Percentiles rank a stretch among this genome's conserved stretches.
phyloP scores from a whole-genome alignment of 768 basidiomycete species.

The Hydnum rufescens region DNA sequence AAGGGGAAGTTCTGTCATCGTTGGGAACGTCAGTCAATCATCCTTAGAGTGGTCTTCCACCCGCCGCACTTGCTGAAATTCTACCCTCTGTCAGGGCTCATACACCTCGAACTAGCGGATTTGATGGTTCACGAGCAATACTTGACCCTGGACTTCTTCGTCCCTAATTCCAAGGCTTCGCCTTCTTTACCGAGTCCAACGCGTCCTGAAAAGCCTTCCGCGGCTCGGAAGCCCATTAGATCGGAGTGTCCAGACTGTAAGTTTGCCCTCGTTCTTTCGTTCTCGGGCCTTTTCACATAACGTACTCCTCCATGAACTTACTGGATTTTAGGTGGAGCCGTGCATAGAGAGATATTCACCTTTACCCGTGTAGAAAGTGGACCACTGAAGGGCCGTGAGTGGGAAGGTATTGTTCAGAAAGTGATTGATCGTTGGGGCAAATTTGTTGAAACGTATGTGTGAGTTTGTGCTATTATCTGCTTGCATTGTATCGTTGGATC shows the following conservation, averaged over 20 bases:
- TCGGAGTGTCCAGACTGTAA: constrained; percentile 28
- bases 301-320: background rate
- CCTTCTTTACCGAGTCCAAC: background rate
- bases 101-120: constrained; percentile 66
- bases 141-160: constrained; percentile 22
- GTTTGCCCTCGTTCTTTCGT: constrained; percentile 19
- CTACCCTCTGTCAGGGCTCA: constrained; percentile 24
- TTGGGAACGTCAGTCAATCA: constrained; percentile 26
- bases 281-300: background rate
- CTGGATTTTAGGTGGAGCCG: constrained; percentile 27
- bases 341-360: constrained; percentile 66
- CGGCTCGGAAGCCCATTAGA: constrained; percentile 7
- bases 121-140: constrained; percentile 38
- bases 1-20: constrained; percentile 51
- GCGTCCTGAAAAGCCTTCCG: constrained; percentile 11
- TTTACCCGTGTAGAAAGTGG: constrained; percentile 38
- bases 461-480: no score
- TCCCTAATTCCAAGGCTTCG: constrained; percentile 4
- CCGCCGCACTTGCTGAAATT: background rate
- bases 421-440: constrained; percentile 61
- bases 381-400: constrained; percentile 41
- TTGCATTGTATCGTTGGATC: no score
- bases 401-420: constrained; percentile 53
- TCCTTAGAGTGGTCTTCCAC: background rate
- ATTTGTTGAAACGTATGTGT: no score